Evolutionary conservation across 2,329 filamentous ascomycete species (phyloP).

Genomic region (Fonsecaea nubica): DNA sequence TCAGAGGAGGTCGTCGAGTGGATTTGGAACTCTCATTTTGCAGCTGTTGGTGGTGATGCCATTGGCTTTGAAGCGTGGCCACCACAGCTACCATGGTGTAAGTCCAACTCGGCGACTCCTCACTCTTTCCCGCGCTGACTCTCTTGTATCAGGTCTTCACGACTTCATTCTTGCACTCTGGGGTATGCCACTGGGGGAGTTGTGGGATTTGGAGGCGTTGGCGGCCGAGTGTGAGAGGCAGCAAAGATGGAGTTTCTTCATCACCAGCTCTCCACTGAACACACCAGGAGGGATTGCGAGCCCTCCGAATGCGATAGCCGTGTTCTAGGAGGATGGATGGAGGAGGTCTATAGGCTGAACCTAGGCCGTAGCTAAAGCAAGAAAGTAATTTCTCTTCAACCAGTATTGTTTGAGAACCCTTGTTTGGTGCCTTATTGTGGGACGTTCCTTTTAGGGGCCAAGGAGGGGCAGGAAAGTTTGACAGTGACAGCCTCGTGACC

Average conservation of each 20-base stretch:
- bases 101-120: slow-evolving; percentile 36
- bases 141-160: slow-evolving; percentile 41
- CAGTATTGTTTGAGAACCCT: neutral
- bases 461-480: neutral
- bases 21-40: slow-evolving; percentile 65
- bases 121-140: slow-evolving; percentile 17
- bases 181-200: slow-evolving; percentile 55
- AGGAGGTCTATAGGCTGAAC: neutral
- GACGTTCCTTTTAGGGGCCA: neutral
- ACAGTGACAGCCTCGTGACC: neutral
- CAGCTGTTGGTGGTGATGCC: slow-evolving; percentile 63
- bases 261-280: slow-evolving; percentile 57
- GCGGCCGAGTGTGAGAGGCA: slow-evolving; percentile 45
- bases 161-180: slow-evolving; percentile 55
- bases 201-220: slow-evolving; percentile 52
- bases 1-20: slow-evolving; percentile 58
- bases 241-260: slow-evolving; percentile 53
- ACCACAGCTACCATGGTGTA: slow-evolving; percentile 37
- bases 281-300: slow-evolving; percentile 54
- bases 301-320: slow-evolving; percentile 54
- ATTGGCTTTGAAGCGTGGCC: slow-evolving; percentile 61
- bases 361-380: too few species aligned
- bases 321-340: slow-evolving; percentile 45
- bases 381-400: too few species aligned
- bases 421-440: neutral